Evolutionary conservation across 495 filamentous ascomycete genomes (phyloP).

Genomic region (Xylaria acuta): DNA sequence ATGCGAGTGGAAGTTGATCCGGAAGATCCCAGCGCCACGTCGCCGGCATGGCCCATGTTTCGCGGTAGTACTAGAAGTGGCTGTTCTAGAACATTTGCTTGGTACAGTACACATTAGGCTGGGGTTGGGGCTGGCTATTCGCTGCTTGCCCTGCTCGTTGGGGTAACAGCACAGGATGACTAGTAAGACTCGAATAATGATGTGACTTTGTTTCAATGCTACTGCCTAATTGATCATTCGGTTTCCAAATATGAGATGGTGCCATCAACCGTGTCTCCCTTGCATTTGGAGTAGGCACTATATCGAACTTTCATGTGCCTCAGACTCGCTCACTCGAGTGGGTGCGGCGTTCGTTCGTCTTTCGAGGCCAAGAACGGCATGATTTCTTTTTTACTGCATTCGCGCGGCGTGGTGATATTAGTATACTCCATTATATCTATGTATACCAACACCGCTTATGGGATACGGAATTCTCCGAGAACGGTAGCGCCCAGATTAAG

Average conservation of each 20-base stretch:
- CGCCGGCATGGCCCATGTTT: conserved; percentile 1
- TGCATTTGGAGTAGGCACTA: neutral
- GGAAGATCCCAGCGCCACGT: neutral
- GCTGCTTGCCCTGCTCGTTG: neutral
- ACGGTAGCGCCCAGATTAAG: neutral
- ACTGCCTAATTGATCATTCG: neutral
- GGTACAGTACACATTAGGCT: conserved; percentile 2
- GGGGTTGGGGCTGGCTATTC: neutral
- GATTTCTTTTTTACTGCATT: neutral
- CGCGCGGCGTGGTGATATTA: conserved; percentile 4
- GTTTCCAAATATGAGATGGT: conserved; percentile 6
- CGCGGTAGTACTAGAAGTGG: neutral
- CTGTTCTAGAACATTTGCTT: conserved; percentile 10
- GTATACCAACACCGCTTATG: neutral
- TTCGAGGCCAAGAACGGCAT: neutral
- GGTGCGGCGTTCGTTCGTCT: neutral
- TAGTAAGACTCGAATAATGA: conserved; percentile 11
- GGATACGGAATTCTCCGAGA: conserved; percentile 10
- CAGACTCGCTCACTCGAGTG: neutral
- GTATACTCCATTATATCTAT: neutral
- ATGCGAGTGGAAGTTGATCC: neutral
- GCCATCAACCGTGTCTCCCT: neutral
- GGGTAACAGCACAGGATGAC: conserved; percentile 8
- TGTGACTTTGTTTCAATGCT: conserved; percentile 1
- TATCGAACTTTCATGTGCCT: neutral